Percentiles rank a stretch among this genome's conserved stretches.
These are phyloP conservation scores for Neofusicoccum laricinum DNA, from an alignment of 2,329 filamentous ascomycete species.

Conservation along the genomic window DNA sequence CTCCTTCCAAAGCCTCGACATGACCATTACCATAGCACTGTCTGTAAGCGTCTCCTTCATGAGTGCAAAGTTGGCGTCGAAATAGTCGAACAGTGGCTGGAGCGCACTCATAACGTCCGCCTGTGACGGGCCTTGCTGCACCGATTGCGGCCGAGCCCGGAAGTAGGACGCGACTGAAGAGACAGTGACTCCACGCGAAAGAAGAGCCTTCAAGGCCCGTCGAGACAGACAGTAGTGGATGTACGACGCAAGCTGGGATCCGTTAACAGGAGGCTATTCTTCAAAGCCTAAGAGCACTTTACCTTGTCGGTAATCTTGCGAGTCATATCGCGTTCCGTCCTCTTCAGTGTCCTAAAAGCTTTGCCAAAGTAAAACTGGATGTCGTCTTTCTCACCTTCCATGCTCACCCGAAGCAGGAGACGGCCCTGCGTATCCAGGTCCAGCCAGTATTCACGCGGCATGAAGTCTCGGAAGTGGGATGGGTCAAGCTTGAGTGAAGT, in stretches of 20 bases:
- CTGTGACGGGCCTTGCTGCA: constrained; percentile 59
- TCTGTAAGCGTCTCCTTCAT: constrained; percentile 97
- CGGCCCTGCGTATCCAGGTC: constrained; percentile 94
- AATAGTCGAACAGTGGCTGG: constrained; percentile 84
- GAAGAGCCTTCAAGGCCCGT: constrained; percentile 71
- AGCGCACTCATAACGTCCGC: constrained; percentile 78
- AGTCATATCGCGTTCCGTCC: constrained; percentile 97
- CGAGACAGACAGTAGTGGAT: constrained; percentile 86
- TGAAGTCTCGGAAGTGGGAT: constrained; percentile 92
- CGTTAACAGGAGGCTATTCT: constrained; percentile 17
- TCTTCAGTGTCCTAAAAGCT: constrained; percentile 89
- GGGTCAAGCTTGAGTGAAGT: constrained; percentile 98
- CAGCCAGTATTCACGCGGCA: constrained; percentile 95
- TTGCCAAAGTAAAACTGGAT: constrained; percentile 99
- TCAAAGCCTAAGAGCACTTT: constrained; percentile 26
- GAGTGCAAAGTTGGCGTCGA: constrained; percentile 97
- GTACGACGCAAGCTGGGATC: constrained; percentile 74
- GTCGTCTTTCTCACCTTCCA: constrained; percentile 97
- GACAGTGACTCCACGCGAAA: constrained; percentile 70
- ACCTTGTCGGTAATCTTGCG: constrained; percentile 97
- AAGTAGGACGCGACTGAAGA: constrained; percentile 72
- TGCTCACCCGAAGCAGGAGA: constrained; percentile 84
- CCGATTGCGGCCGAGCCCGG: constrained; percentile 48
- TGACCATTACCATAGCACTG: constrained; percentile 96
- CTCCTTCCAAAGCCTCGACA: constrained; percentile 98